These are phyloP conservation scores for Ogataea dorogensis DNA, from an alignment of 805 yeast genomes.

Conservation along the genomic window DNA sequence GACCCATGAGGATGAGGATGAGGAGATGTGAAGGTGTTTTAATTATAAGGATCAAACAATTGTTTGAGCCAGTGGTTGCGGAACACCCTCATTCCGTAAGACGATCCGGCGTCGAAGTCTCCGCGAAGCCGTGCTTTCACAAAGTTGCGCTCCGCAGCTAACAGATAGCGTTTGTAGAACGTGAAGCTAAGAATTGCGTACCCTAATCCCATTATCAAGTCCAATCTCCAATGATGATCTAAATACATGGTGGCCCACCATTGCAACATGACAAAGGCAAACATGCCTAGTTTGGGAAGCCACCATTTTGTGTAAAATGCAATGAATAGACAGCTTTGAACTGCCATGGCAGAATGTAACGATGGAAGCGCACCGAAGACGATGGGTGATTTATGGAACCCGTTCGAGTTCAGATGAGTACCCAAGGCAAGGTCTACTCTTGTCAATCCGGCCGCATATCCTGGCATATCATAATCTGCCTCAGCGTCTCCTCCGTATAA, in stretches of 20 bases:
- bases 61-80: conserved; percentile 44
- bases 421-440: conserved; percentile 65
- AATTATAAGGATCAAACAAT: conserved; percentile 50
- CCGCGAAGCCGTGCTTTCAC: conserved; percentile 39
- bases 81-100: conserved; percentile 69
- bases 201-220: conserved; percentile 52
- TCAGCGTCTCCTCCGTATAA: conserved; percentile 54
- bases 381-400: conserved; percentile 66
- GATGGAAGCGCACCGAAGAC: conserved; percentile 80
- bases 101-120: conserved; percentile 41
- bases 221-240: conserved; percentile 71
- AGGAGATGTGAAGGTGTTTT: conserved; percentile 23
- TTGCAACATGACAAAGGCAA: conserved; percentile 50
- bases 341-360: conserved; percentile 65
- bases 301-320: conserved; percentile 40
- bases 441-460: conserved; percentile 69
- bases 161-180: conserved; percentile 36
- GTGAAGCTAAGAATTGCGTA: conserved; percentile 49
- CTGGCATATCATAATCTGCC: conserved; percentile 61
- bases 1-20: conserved; percentile 45
- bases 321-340: conserved; percentile 45
- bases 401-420: conserved; percentile 55
- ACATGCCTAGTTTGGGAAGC: conserved; percentile 36
- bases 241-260: conserved; percentile 78
- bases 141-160: conserved; percentile 38